Evolutionary conservation across 2,329 filamentous ascomycete genomes (phyloP).

Genomic region (Furcasterigmium sp.): DNA sequence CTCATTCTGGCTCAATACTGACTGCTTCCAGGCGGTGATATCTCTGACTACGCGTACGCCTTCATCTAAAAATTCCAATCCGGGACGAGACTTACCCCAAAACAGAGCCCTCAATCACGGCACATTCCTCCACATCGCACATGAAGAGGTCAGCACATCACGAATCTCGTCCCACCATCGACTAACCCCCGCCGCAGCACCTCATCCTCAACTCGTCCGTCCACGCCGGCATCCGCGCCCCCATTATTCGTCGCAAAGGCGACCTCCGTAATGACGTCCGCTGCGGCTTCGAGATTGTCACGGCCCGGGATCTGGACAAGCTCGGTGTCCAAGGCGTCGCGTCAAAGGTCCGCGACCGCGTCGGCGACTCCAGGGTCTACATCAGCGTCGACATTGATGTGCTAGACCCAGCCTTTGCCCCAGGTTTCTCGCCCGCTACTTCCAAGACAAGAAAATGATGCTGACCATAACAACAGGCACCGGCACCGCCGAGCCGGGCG

Average conservation of each 20-base stretch:
- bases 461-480: conserved; percentile 41
- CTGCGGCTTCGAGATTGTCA: conserved; percentile 54
- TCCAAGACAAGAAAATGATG: no score
- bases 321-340: conserved; percentile 62
- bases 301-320: conserved; percentile 64
- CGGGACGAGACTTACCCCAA: no score
- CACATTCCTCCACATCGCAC: conserved; percentile 57
- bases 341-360: conserved; percentile 52
- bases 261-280: conserved; percentile 51
- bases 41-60: conserved; percentile 56
- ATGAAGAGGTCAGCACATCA: conserved; percentile 40
- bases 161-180: neutral
- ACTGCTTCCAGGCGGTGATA: conserved; percentile 37
- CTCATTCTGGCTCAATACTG: conserved; percentile 2
- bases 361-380: conserved; percentile 53
- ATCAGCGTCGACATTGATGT: conserved; percentile 78
- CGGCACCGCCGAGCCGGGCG: conserved; percentile 73
- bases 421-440: no score
- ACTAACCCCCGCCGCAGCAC: conserved; percentile 22
- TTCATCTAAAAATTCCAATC: conserved; percentile 7
- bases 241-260: conserved; percentile 38
- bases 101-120: conserved; percentile 53
- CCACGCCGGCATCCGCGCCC: conserved; percentile 57
- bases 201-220: conserved; percentile 53
- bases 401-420: conserved; percentile 63